Conservation (phyloP, 805 yeast genomes). For the Lipomyces orientalis region DNA sequence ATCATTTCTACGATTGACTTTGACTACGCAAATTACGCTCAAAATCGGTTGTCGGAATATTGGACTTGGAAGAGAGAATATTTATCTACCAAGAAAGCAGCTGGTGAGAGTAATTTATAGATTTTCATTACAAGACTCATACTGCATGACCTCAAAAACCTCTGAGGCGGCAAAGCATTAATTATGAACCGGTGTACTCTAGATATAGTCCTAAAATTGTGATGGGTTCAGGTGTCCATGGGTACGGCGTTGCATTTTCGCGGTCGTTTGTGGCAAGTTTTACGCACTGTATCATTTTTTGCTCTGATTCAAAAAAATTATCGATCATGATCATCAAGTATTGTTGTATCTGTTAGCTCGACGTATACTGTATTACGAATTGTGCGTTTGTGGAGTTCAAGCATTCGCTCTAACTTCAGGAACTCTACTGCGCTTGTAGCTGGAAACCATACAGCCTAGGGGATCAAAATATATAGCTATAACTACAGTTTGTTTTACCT, state of each 20-base stretch:
- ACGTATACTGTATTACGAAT: background rate
- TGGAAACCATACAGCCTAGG: too few species aligned
- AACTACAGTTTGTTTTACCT: too few species aligned
- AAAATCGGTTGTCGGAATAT: constrained; percentile 66
- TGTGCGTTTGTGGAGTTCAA: too few species aligned
- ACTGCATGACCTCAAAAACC: too few species aligned
- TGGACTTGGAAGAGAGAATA: constrained; percentile 61
- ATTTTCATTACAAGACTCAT: background rate
- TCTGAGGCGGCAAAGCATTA: too few species aligned
- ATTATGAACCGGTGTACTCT: background rate
- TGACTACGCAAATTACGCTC: constrained; percentile 67
- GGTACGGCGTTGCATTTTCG: background rate
- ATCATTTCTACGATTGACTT: constrained; percentile 73
- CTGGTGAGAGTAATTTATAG: constrained; percentile 3
- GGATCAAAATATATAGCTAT: too few species aligned
- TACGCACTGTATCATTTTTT: background rate
- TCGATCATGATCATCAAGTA: too few species aligned
- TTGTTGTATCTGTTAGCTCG: background rate
- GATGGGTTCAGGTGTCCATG: constrained; percentile 2
- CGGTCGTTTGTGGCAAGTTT: background rate
- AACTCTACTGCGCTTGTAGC: too few species aligned
- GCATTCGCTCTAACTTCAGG: too few species aligned
- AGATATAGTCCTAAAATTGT: background rate
- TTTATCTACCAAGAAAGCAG: constrained; percentile 4
- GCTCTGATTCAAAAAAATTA: background rate